Base-by-base conservation (phyloP, 2,329 filamentous ascomycete genomes). In the Aspergillus sclerotialis region DNA sequence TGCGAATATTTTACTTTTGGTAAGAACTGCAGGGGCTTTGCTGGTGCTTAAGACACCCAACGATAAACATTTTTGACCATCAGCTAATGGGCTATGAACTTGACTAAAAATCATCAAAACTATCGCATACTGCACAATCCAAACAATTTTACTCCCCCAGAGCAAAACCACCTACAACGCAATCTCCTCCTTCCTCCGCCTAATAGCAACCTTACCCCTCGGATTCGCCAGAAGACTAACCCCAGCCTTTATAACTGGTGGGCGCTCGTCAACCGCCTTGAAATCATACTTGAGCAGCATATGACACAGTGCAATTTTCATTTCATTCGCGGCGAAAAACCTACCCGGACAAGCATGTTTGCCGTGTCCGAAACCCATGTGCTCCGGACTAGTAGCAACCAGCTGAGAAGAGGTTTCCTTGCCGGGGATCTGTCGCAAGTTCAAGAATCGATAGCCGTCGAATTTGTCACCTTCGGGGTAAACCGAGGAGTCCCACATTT, bases 291-390 rank as follows among this genome's bases (percentile, higher is more conserved):
- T 66, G 13, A 65, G 47, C 0, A 73, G 42, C 6, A 73, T 44
- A 30, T 70, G 60, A 0, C 67, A 61, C 29, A 72, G 40, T 4
- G 72, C 61, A 50, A 75, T 67, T 46, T 75, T 75, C 9, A 73
- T 54, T 45, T 72, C 69, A 34, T 71, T 60, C 0, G 68, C 64
- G 1, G 69, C 69, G 36, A 74, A 73, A 33, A 54, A 56, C 7
- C 52, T 40, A 7, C 52, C 52, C 5, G 52, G 50, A 38, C 52
- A 56, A 13, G 52, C 47, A 49, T 78, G 74, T 41, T 70, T 61
- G 5, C 75, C 75, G 39, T 76, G 72, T 0, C 76, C 73, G 50
- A 78, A 79, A 0, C 70, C 59, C n/a, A 77, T 49, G 42, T 33
- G 31, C 3, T 26, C 23, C 19, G 23, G 19, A 9, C 10, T 12